phyloP scores from a whole-genome alignment of 768 basidiomycete species.

The Mycena metata region DNA sequence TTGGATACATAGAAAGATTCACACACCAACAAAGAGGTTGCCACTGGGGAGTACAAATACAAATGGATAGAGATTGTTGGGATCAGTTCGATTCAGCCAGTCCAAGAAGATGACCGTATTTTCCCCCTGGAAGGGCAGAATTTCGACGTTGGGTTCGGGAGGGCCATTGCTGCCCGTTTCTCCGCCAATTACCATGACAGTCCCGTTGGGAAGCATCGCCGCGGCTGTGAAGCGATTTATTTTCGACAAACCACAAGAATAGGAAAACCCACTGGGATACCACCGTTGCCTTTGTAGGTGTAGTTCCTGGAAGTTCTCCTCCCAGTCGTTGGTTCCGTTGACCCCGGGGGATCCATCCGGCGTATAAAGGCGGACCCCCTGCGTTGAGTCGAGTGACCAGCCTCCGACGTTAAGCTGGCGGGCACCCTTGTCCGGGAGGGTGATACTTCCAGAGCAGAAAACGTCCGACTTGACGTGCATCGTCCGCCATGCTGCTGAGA shows the following conservation, averaged over 20 bases:
- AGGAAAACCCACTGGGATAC: constrained; percentile 49
- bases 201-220: constrained; percentile 79
- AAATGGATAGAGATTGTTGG: constrained; percentile 87
- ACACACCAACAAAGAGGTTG: constrained; percentile 76
- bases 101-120: constrained; percentile 72
- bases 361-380: constrained; percentile 78
- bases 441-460: constrained; percentile 81
- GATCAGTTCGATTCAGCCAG: constrained; percentile 79
- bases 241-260: neutral
- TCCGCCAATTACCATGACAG: constrained; percentile 67
- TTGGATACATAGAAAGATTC: neutral
- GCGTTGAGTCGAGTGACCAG: constrained; percentile 81
- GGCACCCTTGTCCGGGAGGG: constrained; percentile 81
- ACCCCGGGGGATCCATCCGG: constrained; percentile 77
- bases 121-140: constrained; percentile 78
- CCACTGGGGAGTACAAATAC: constrained; percentile 78
- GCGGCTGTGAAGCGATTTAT: constrained; percentile 58
- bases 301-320: constrained; percentile 73
- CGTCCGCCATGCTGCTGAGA: constrained; percentile 73
- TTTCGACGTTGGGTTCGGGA: constrained; percentile 77
- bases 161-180: constrained; percentile 79
- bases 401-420: constrained; percentile 77
- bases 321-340: constrained; percentile 85
- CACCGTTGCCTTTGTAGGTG: constrained; percentile 60
- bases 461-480: constrained; percentile 86